Base-by-base conservation (phyloP, 2,329 filamentous ascomycete species). In the Albifimbria verrucaria region DNA sequence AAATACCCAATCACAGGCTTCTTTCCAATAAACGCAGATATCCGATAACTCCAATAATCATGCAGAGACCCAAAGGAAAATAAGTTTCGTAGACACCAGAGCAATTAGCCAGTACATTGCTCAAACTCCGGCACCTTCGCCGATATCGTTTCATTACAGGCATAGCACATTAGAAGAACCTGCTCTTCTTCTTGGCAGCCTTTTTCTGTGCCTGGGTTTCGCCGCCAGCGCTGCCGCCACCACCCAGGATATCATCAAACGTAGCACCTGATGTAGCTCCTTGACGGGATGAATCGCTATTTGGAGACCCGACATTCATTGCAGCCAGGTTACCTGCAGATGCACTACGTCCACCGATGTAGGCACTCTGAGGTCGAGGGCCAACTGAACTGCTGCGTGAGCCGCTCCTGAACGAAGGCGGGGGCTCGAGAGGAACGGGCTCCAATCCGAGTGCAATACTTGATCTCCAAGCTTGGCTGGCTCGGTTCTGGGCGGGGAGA, bases 181-280 rank as follows among this genome's bases (percentile, higher is more conserved):
- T 65, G 48, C 67, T 66, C 66, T 72, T 75, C 62, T 73, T 75
- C 68, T 74, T 73, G 32, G 62, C 53, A 28, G 51, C 50, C 23
- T 62, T 51, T 55, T 68, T 69, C 56, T 68, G 67, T 9, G 61
- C 59, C 42, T 69, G 58, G 11, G 58, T 59, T n/a, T 64, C 65
- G 9, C 71, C 70, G n/a, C n/a, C n/a, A n/a, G n/a, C 32, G 15
- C 18, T 39, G 5, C 18, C 32, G 32, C 32, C 32, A 7, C 32
- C 32, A 15, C 32, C 32, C 22, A 79, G 63, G 32, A 79, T 79
- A 48, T 79, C 77, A 56, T 79, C 77, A 61, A 79, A 79, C 0
- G 77, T 79, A 24, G 71, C 68, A 3, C 72, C 69, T 11, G 68
- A 62, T 21, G 58, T 65, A 9, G 63, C 56, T 5, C 60, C 56